Conservation (phyloP, 768 basidiomycete genomes). For the Filobasidium floriforme region DNA sequence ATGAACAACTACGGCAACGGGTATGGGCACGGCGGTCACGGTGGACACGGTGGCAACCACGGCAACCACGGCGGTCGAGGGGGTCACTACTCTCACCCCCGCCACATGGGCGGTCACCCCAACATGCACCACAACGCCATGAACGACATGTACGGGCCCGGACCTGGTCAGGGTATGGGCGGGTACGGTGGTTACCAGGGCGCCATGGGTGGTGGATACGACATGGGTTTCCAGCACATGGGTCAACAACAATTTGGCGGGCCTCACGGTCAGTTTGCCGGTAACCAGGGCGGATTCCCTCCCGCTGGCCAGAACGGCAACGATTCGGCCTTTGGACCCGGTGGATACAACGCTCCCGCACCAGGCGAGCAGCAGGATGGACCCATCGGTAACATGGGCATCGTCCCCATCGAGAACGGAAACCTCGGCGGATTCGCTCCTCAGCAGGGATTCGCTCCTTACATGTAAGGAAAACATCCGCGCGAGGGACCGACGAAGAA, state of each 20-base stretch:
- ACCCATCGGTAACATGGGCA: slow-evolving; percentile 13
- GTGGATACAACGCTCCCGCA: slow-evolving; percentile 5
- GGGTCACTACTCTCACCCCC: slow-evolving; percentile 26
- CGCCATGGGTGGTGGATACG: slow-evolving; percentile 20
- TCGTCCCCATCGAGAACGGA: slow-evolving; percentile 18
- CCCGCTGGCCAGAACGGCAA: slow-evolving; percentile 8
- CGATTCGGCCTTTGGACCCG: slow-evolving; percentile 10
- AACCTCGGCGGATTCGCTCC: slow-evolving; percentile 17
- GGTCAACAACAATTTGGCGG: slow-evolving; percentile 19
- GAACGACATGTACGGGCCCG: slow-evolving; percentile 42
- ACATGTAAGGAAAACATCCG: slow-evolving; percentile 13
- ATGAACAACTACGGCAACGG: slow-evolving; percentile 23
- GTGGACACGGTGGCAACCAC: slow-evolving; percentile 25
- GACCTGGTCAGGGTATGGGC: slow-evolving; percentile 17
- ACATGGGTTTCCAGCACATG: slow-evolving; percentile 21
- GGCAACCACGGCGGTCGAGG: slow-evolving; percentile 24
- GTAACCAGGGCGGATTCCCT: slow-evolving; percentile 10
- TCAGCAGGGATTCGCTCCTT: slow-evolving; percentile 19
- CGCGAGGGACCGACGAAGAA: too few relatives aligned
- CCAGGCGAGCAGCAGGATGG: slow-evolving; percentile 4
- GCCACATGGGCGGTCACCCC: slow-evolving; percentile 41
- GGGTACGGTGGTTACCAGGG: slow-evolving; percentile 23
- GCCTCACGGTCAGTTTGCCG: slow-evolving; percentile 7
- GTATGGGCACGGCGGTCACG: slow-evolving; percentile 26
- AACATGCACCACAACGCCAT: slow-evolving; percentile 45